A percentile compares a stretch with the other conserved stretches of the same genome.
phyloP scores from a whole-genome alignment of 495 filamentous ascomycete genomes.

The Rhypophila decipiens region DNA sequence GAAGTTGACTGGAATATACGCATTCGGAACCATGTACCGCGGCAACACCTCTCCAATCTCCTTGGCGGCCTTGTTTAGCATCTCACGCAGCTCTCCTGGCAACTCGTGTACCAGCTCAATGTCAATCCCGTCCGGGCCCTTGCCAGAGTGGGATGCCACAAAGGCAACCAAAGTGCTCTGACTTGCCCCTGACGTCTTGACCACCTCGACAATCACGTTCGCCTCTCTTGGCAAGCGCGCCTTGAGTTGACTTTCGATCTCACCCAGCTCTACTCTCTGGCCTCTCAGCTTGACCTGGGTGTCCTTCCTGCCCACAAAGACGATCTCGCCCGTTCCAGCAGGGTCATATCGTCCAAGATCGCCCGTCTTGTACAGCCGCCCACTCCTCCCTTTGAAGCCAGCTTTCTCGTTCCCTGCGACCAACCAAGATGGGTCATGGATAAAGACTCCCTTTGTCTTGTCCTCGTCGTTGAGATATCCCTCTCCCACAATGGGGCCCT shows the following conservation, averaged over 20 bases:
- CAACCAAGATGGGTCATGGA: constrained; percentile 14
- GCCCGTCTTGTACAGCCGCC: constrained; percentile 32
- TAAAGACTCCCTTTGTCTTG: constrained; percentile 45
- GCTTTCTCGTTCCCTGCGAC: constrained; percentile 3
- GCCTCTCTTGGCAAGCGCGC: constrained; percentile 8
- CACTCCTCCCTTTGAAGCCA: constrained; percentile 9
- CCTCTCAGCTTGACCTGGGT: constrained; percentile 34
- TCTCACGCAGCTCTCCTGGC: no score
- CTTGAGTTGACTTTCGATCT: constrained; percentile 26
- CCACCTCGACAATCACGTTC: constrained; percentile 31
- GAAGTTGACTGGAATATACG: constrained; percentile 18
- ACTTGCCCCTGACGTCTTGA: background rate
- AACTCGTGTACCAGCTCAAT: background rate
- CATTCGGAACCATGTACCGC: constrained; percentile 50
- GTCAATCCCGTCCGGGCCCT: background rate
- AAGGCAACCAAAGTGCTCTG: background rate
- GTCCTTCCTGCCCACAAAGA: constrained; percentile 30
- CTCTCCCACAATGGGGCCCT: constrained; percentile 41
- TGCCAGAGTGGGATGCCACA: background rate
- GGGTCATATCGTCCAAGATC: constrained; percentile 45
- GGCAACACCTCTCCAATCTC: constrained; percentile 34
- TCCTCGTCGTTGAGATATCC: constrained; percentile 49
- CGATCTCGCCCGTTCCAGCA: constrained; percentile 36
- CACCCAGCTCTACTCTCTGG: constrained; percentile 31
- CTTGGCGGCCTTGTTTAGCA: no score